A percentile compares a stretch with the other conserved stretches of the same genome.
These are phyloP conservation scores for Antitrichia curtipendula DNA, from an alignment of 225 moss, liverwort and hornwort genomes.

Conservation along the genomic window DNA sequence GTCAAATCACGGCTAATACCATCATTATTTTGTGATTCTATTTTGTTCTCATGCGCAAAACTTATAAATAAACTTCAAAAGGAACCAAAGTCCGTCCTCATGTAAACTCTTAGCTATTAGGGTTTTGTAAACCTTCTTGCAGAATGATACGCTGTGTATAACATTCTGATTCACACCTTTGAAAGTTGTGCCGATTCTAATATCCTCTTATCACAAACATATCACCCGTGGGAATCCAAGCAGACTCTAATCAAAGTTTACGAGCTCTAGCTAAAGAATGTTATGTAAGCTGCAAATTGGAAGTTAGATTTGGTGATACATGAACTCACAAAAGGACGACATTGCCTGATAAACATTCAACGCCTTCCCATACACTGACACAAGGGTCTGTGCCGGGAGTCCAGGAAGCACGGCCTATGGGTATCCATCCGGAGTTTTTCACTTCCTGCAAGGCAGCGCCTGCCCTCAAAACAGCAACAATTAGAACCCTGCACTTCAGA, in stretches of 20 bases:
- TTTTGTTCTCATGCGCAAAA: background rate
- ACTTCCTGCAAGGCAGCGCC: slow-evolving; percentile 11
- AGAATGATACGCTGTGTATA: background rate
- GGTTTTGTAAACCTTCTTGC: background rate
- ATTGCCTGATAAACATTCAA: background rate
- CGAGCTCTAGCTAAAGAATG: background rate
- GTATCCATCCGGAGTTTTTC: slow-evolving; percentile 12
- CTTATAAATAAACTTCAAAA: background rate
- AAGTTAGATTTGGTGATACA: background rate
- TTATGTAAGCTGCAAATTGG: background rate
- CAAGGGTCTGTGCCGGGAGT: slow-evolving; percentile 11
- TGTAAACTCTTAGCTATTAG: background rate
- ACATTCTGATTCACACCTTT: background rate
- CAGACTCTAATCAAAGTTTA: background rate
- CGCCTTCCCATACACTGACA: background rate
- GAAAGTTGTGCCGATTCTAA: background rate
- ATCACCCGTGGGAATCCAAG: background rate
- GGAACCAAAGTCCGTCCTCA: background rate
- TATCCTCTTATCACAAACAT: background rate
- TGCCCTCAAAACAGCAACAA: background rate
- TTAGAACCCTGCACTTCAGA: background rate
- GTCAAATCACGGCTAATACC: background rate
- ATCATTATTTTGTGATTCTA: background rate
- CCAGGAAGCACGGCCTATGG: background rate
- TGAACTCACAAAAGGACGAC: slow-evolving; percentile 9